Evolutionary conservation across 2,329 filamentous ascomycete genomes (phyloP).

Genomic region (Hypocrella siamensis): DNA sequence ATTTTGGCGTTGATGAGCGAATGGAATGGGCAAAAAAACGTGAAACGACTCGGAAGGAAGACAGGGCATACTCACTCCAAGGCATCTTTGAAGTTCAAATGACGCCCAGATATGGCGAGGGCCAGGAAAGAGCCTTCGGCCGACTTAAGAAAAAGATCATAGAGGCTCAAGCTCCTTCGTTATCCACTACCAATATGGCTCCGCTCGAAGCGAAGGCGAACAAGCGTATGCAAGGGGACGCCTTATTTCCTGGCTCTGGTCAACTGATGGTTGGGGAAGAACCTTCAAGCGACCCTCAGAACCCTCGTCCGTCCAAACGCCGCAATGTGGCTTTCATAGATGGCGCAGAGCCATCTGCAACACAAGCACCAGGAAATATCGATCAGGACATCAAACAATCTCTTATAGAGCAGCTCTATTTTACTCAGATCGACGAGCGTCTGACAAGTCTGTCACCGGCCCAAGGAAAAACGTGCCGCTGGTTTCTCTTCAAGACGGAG

Average conservation of each 20-base stretch:
- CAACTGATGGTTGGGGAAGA: background rate
- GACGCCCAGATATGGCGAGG: conserved; percentile 4
- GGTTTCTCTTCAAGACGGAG: background rate
- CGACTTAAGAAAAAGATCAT: conserved; percentile 2
- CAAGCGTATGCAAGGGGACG: background rate
- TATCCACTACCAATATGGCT: background rate
- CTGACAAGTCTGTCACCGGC: background rate
- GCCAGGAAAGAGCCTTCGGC: conserved; percentile 1
- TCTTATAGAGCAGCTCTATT: background rate
- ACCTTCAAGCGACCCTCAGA: background rate
- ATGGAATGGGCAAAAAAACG: conserved; percentile 1
- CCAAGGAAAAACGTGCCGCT: background rate
- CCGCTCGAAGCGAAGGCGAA: background rate
- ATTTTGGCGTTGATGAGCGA: conserved; percentile 1
- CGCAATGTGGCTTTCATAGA: background rate
- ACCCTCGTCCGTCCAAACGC: background rate
- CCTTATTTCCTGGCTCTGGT: background rate
- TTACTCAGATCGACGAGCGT: background rate
- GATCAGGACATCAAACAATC: background rate
- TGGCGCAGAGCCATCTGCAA: background rate
- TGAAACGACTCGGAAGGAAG: conserved; percentile 2
- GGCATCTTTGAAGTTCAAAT: conserved; percentile 5
- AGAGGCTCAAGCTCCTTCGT: background rate
- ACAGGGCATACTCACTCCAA: conserved; percentile 3
- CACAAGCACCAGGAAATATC: background rate